Conservation (phyloP, 208 protist species). For the Crithidia fasciculata region DNA sequence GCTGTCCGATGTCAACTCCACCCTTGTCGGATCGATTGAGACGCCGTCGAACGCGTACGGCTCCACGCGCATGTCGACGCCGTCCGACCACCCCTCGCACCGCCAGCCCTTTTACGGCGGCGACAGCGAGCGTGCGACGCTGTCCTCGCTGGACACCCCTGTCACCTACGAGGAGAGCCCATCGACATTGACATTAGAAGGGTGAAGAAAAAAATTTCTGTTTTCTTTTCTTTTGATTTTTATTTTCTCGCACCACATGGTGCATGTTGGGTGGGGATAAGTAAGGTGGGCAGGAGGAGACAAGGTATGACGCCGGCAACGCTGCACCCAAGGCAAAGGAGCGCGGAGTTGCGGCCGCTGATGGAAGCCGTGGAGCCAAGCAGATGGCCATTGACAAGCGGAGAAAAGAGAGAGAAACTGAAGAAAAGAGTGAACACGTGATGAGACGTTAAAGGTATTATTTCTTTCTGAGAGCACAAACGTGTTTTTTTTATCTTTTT, state of each 20-base stretch:
- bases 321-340: too few species aligned
- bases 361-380: too few species aligned
- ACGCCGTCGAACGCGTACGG: conserved; percentile 65
- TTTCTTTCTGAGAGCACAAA: too few species aligned
- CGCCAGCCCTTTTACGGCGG: conserved; percentile 15
- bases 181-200: conserved; percentile 9
- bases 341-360: too few species aligned
- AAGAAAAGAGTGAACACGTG: too few species aligned
- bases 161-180: conserved; percentile 26
- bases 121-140: conserved; percentile 20
- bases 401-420: too few species aligned
- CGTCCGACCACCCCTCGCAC: conserved; percentile 12
- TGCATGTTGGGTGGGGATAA: too few species aligned
- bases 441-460: too few species aligned
- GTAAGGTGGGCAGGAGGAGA: too few species aligned
- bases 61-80: background rate
- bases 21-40: conserved; percentile 58
- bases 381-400: too few species aligned
- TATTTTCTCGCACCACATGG: background rate
- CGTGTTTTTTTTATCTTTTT: too few species aligned
- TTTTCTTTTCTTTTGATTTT: background rate
- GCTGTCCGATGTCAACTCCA: conserved; percentile 44
- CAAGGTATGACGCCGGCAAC: too few species aligned
- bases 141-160: conserved; percentile 24
- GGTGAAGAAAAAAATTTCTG: background rate